Base-by-base conservation (phyloP, 768 basidiomycete genomes). In the Omphalotus guepiniiformis region DNA sequence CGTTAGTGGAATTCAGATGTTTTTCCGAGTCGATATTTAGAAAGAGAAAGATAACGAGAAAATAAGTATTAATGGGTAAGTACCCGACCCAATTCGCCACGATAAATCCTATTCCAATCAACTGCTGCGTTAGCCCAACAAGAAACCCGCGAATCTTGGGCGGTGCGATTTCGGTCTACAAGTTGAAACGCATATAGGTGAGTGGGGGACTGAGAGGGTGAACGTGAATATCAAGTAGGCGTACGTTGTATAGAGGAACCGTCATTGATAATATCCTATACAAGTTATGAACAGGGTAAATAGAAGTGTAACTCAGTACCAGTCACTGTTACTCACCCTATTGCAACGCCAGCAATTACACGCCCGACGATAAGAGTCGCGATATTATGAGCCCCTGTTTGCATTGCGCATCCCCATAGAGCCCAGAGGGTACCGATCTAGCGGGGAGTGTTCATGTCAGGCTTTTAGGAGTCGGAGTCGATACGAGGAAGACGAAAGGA, bases 1-100 rank as follows among this genome's bases (percentile, higher is more conserved):
- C n/a, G n/a, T n/a, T n/a, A n/a, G n/a, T n/a, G n/a, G n/a, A n/a
- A n/a, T n/a, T n/a, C n/a, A n/a, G n/a, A 25, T n/a, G 6, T 19
- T 3, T 34, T 32, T 8, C 7, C 18, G 34, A 5, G 15, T 7
- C 28, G 28, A 15, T 23, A 9, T 26, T 23, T 15, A 39, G 11
- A 18, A 15, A n/a, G 32, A 26, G n/a, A 8, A 6, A 28, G 53
- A 39, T 27, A n/a, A n/a, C n/a, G n/a, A n/a, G n/a, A n/a, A n/a
- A n/a, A n/a, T n/a, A n/a, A n/a, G n/a, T n/a, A n/a, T n/a, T n/a
- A n/a, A n/a, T n/a, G n/a, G n/a, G n/a, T n/a, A n/a, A n/a, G n/a
- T n/a, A n/a, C n/a, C n/a, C n/a, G n/a, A 75, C 76, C 78, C 80
- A 82, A 51, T 82, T 81, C 0, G 77, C 76, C 18, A 76, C 76